Percentiles rank a stretch among this genome's conserved stretches.
Evolutionary conservation across 805 yeast genomes (phyloP).

Genomic region (Candida easanensis): DNA sequence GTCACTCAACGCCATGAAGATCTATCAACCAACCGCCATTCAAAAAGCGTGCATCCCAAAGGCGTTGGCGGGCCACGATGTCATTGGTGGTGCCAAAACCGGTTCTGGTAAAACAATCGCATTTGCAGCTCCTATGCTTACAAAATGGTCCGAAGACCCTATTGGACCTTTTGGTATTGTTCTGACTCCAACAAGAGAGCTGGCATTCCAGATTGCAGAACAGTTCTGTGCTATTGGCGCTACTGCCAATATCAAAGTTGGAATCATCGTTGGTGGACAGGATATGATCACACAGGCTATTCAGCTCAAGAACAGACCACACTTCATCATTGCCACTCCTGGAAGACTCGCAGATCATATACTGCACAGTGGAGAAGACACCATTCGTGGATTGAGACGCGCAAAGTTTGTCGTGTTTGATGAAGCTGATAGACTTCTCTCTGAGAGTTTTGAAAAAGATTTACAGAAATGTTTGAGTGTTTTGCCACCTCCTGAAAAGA

Average conservation of each 20-base stretch:
- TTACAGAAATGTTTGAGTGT: constrained; percentile 67
- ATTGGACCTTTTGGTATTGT: constrained; percentile 87
- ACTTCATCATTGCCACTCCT: constrained; percentile 94
- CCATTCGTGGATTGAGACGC: constrained; percentile 72
- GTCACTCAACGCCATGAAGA: constrained; percentile 76
- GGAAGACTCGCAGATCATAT: constrained; percentile 95
- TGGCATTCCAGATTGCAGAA: constrained; percentile 95
- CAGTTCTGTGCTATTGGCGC: constrained; percentile 94
- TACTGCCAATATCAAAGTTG: constrained; percentile 76
- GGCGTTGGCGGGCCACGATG: constrained; percentile 72
- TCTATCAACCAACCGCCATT: constrained; percentile 79
- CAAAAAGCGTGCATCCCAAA: constrained; percentile 88
- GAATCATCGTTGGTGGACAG: constrained; percentile 91
- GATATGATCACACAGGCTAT: constrained; percentile 88
- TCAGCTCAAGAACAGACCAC: constrained; percentile 79
- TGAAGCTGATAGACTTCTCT: constrained; percentile 81
- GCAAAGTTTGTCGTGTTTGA: constrained; percentile 83
- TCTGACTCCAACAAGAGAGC: constrained; percentile 88
- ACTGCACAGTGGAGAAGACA: constrained; percentile 83
- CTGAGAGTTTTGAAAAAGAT: constrained; percentile 80
- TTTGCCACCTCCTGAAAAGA: constrained; percentile 63
- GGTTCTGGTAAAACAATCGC: constrained; percentile 98
- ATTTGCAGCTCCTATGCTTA: constrained; percentile 95
- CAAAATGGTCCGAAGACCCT: constrained; percentile 94
- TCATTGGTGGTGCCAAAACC: constrained; percentile 97